These are phyloP conservation scores for Gleditsia sinensis DNA, from an alignment of 306 rosid species.

Conservation along the genomic window DNA sequence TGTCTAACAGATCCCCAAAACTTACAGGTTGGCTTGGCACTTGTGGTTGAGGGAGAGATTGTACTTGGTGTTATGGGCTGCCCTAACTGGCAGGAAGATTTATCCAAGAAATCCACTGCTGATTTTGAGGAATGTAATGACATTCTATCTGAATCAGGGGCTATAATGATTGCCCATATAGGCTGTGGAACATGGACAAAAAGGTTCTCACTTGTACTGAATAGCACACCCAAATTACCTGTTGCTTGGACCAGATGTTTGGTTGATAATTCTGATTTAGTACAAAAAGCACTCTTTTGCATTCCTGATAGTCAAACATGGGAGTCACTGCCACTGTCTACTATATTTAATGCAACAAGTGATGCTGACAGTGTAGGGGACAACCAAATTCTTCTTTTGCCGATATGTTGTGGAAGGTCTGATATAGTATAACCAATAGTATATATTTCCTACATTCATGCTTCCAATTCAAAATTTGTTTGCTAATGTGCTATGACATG, in stretches of 20 bases:
- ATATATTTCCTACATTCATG: slow-evolving; percentile 25
- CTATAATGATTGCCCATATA: slow-evolving; percentile 75
- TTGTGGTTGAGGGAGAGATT: slow-evolving; percentile 81
- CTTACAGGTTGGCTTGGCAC: slow-evolving; percentile 88
- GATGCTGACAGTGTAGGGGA: slow-evolving; percentile 45
- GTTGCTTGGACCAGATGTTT: slow-evolving; percentile 58
- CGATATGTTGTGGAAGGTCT: slow-evolving; percentile 86
- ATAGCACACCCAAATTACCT: slow-evolving; percentile 38
- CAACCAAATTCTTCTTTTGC: slow-evolving; percentile 56
- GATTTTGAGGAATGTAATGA: slow-evolving; percentile 38
- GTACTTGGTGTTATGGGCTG: slow-evolving; percentile 88
- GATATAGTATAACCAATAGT: neutral
- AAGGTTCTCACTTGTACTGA: slow-evolving; percentile 37
- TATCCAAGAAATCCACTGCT: slow-evolving; percentile 39
- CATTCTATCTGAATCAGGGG: slow-evolving; percentile 53
- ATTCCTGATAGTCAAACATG: slow-evolving; percentile 73
- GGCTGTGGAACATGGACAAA: slow-evolving; percentile 84
- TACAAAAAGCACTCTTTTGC: slow-evolving; percentile 66
- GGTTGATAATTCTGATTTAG: slow-evolving; percentile 53
- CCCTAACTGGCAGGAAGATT: slow-evolving; percentile 75
- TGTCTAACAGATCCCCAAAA: slow-evolving; percentile 16
- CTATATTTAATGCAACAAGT: slow-evolving; percentile 52
- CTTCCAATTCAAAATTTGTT: slow-evolving; percentile 11
- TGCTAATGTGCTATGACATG: slow-evolving; percentile 19
- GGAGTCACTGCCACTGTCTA: slow-evolving; percentile 73